A percentile compares a stretch with the other conserved stretches of the same genome.
phyloP scores from a whole-genome alignment of 208 protist genomes.

The Strigomonas culicis region DNA sequence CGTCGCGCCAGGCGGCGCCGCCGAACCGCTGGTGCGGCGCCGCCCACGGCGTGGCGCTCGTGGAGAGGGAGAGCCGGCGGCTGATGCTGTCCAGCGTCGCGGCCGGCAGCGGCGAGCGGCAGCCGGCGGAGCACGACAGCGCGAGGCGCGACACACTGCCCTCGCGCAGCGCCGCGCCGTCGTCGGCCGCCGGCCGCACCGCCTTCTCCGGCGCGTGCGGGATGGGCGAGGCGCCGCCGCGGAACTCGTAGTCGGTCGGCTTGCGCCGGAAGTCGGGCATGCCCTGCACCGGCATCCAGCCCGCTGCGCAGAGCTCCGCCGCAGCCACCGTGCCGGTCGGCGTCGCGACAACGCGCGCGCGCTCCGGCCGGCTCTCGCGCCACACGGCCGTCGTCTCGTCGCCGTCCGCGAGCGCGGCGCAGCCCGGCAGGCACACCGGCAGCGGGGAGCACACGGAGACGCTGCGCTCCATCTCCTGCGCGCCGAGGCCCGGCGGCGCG shows the following conservation, averaged over 20 bases:
- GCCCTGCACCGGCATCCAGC: slow-evolving; percentile 37
- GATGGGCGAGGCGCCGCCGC: not conserved
- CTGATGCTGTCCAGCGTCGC: slow-evolving; percentile 13
- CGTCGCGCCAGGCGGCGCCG: too few species aligned
- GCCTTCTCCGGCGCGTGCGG: not conserved
- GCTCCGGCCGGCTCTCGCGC: not conserved
- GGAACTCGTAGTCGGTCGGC: slow-evolving; percentile 12
- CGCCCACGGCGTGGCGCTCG: slow-evolving; percentile 3
- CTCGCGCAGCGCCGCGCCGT: slow-evolving; percentile 1
- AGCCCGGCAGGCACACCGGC: not conserved
- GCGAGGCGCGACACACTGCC: slow-evolving; percentile 10
- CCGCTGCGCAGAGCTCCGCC: slow-evolving; percentile 24
- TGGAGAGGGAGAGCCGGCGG: slow-evolving; percentile 17
- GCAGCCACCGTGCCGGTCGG: slow-evolving; percentile 19
- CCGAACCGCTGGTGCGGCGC: slow-evolving; percentile 6
- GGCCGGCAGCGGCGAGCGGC: slow-evolving; percentile 1
- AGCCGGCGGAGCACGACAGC: slow-evolving; percentile 5
- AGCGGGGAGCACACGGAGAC: slow-evolving; percentile 4
- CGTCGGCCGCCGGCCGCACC: not conserved
- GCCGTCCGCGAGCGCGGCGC: not conserved
- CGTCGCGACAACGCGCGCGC: not conserved
- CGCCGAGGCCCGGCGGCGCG: slow-evolving; percentile 12
- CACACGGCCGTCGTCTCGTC: not conserved
- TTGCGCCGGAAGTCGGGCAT: slow-evolving; percentile 15
- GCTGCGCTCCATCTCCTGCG: not conserved